phyloP scores from a whole-genome alignment of 805 yeast species.

The Jamesozyma gamospora region DNA sequence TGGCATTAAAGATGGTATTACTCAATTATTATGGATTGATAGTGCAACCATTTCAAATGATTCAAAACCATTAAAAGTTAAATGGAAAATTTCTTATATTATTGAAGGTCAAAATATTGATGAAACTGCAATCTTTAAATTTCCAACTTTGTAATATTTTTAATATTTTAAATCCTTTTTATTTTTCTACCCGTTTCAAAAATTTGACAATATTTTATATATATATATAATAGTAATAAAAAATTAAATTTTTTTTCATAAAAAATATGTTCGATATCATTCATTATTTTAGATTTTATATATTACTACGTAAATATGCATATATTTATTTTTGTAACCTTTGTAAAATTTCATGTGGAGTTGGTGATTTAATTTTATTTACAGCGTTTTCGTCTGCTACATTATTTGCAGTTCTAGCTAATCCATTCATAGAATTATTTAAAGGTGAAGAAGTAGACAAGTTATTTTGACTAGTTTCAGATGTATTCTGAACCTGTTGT shows the following conservation, averaged over 20 bases:
- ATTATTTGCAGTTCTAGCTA: background rate
- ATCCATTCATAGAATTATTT: background rate
- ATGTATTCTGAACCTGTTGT: background rate
- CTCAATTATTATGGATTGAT: slow-evolving; percentile 37
- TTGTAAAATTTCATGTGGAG: slow-evolving; percentile 28
- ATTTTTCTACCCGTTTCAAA: too few species aligned
- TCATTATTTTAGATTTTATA: too few species aligned
- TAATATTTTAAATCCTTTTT: too few species aligned
- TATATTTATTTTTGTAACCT: slow-evolving; percentile 24
- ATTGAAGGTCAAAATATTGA: slow-evolving; percentile 39
- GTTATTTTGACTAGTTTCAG: background rate
- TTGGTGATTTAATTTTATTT: slow-evolving; percentile 22
- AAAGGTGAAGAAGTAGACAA: slow-evolving; percentile 1
- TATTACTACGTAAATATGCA: background rate
- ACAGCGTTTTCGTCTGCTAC: background rate
- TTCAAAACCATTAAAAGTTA: slow-evolving; percentile 45
- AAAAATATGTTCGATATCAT: too few species aligned
- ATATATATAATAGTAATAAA: too few species aligned
- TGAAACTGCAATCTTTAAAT: slow-evolving; percentile 47
- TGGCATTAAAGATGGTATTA: slow-evolving; percentile 38
- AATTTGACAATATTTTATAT: too few species aligned
- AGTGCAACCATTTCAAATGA: slow-evolving; percentile 26
- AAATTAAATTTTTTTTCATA: too few species aligned
- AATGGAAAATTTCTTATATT: slow-evolving; percentile 60
- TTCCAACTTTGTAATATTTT: slow-evolving; percentile 24